These are phyloP conservation scores for Zygotorulaspora mrakii DNA, from an alignment of 1,139 yeast species.

Conservation along the genomic window DNA sequence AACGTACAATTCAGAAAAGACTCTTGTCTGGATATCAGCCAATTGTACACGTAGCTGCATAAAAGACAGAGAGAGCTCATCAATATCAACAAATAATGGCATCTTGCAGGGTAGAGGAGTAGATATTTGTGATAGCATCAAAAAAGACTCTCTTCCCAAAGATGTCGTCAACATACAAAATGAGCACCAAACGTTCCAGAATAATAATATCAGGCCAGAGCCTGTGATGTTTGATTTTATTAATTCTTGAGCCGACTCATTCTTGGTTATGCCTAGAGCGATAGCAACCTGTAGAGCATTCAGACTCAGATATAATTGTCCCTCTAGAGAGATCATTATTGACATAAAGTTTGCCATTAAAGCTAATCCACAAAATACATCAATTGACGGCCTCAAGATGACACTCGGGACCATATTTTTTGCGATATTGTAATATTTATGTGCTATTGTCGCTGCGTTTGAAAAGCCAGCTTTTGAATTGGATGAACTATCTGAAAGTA, in stretches of 20 bases:
- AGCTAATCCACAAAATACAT: slow-evolving; percentile 10
- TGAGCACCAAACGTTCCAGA: slow-evolving; percentile 12
- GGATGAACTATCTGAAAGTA: neutral
- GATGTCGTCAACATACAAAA: slow-evolving; percentile 10
- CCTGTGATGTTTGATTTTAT: neutral
- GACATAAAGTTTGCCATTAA: slow-evolving; percentile 11
- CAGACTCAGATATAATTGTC: slow-evolving; percentile 8
- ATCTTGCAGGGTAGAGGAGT: neutral
- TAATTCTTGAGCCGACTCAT: neutral
- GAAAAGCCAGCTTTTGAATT: neutral
- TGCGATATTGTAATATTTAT: slow-evolving; percentile 1
- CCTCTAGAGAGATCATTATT: slow-evolving; percentile 9
- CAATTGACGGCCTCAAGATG: slow-evolving; percentile 2
- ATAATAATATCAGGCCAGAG: slow-evolving; percentile 5
- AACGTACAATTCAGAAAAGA: slow-evolving; percentile 1
- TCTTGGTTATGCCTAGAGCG: slow-evolving; percentile 4
- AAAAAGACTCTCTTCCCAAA: slow-evolving; percentile 8
- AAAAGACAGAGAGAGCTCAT: neutral
- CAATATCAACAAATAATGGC: neutral
- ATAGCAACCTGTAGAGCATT: slow-evolving; percentile 10
- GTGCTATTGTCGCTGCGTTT: neutral
- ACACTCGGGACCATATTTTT: neutral
- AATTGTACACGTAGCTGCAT: slow-evolving; percentile 1
- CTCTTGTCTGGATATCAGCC: slow-evolving; percentile 5
- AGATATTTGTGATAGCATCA: slow-evolving; percentile 1